Percentiles rank a stretch among this genome's conserved stretches.
Evolutionary conservation across 1,284 basidiomycete genomes (phyloP).

Genomic region (Athelia sp.): DNA sequence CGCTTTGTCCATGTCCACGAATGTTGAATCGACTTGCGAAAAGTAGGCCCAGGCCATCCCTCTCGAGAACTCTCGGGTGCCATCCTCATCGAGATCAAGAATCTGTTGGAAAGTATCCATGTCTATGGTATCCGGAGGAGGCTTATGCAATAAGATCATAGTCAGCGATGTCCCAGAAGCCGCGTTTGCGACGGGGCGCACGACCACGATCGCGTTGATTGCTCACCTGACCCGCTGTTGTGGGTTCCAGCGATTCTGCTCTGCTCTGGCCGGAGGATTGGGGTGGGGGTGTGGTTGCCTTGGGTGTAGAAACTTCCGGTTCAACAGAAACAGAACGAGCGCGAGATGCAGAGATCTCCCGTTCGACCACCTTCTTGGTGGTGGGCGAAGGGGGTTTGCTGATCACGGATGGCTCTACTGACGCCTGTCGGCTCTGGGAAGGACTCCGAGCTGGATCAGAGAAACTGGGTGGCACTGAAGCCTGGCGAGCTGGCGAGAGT

Average conservation of each 20-base stretch:
- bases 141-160: conserved; percentile 6
- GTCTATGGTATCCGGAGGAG: conserved; percentile 47
- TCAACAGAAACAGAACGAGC: conserved; percentile 28
- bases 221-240: background rate
- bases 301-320: conserved; percentile 8
- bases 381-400: background rate
- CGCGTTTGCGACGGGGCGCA: too few relatives aligned
- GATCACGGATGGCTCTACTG: background rate
- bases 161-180: conserved; percentile 8
- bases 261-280: conserved; percentile 9
- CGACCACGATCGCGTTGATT: background rate
- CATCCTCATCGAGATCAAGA: conserved; percentile 87
- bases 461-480: background rate
- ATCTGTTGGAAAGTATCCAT: conserved; percentile 82
- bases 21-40: conserved; percentile 70
- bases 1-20: conserved; percentile 73
- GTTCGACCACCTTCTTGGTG: background rate
- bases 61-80: conserved; percentile 70
- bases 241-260: background rate
- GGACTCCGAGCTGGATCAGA: background rate
- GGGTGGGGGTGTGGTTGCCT: conserved; percentile 4
- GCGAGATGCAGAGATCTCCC: background rate
- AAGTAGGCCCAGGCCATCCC: conserved; percentile 82
- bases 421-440: too few relatives aligned
- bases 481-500: background rate